Evolutionary conservation across 208 protist species (phyloP), one percentile per base, ranked within the genome.

Genomic region (Acanthamoeba royreba): DNA sequence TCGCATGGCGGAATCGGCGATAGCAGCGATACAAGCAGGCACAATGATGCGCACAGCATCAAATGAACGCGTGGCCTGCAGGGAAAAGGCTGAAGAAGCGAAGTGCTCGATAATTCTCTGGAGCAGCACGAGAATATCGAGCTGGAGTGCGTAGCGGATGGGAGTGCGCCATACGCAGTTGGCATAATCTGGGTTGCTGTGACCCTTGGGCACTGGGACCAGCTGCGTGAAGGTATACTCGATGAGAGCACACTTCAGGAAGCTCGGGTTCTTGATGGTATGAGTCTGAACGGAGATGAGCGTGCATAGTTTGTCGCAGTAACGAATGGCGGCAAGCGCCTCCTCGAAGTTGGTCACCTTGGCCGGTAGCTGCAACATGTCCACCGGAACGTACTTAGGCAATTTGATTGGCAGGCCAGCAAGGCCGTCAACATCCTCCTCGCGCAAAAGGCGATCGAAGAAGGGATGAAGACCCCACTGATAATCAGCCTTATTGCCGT

Each of bases 271-370:
- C 58, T 87, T 92, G 43, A 97, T 94, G 28, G 47, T 92, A 15
- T 96, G 74, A 2, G 38, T 46, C 87, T 96, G 95, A 4, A 95
- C 93, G 19, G 94, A 81, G 22, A 92, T 96, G 52, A 96, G 94
- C 2, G 94, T 97, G 95, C 95, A 97, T 19, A 97, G 89, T 38
- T 86, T 95, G 89, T 97, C 96, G 55, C 77, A 91, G 58, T 96
- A 46, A n/a, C 95, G 95, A 13, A 97, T 58, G 35, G 95, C 95
- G 25, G 92, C 94, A 17, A 97, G 40, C 8, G 95, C 96, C 22
- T 95, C 95, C 40, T 93, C 69, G 47, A 97, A 95, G 43, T 31
- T 94, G 77, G 49, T 58, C 79, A 94, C 92, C 63, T 69, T 87
- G 33, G 35, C 69, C 38, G 90, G 90, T 13, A 93, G 52, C 53